phyloP scores from a whole-genome alignment of 2,329 filamentous ascomycete species.

The Coniosporium tulheliwenetii region DNA sequence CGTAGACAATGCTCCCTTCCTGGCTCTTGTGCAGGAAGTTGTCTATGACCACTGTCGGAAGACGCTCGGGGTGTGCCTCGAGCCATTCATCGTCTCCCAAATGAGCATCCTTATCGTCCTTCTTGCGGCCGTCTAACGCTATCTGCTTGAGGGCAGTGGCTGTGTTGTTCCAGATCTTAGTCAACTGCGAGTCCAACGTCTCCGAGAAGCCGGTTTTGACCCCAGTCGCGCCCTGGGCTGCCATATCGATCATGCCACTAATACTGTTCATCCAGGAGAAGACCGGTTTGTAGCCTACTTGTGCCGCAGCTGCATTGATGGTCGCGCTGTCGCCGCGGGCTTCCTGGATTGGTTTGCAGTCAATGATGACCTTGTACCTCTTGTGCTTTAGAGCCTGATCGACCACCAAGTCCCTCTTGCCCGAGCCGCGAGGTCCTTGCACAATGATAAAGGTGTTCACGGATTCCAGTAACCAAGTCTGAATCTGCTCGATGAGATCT shows the following conservation, averaged over 20 bases:
- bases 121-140: conserved; percentile 52
- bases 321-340: conserved; percentile 76
- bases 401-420: conserved; percentile 75
- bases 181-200: conserved; percentile 74
- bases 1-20: conserved; percentile 31
- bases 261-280: conserved; percentile 96
- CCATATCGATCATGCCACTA: conserved; percentile 81
- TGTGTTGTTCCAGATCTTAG: conserved; percentile 79
- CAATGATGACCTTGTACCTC: conserved; percentile 66
- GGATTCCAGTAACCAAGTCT: conserved; percentile 75
- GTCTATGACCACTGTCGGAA: conserved; percentile 77
- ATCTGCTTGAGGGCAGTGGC: conserved; percentile 64
- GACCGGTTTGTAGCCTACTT: conserved; percentile 82
- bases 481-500: conserved; percentile 65
- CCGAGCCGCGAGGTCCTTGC: conserved; percentile 80
- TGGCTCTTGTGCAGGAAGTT: conserved; percentile 71
- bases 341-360: conserved; percentile 88
- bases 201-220: conserved; percentile 92
- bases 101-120: conserved; percentile 55
- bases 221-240: conserved; percentile 83
- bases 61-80: conserved; percentile 70
- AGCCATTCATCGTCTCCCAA: conserved; percentile 75
- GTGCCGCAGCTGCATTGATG: conserved; percentile 62
- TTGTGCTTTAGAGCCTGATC: conserved; percentile 67
- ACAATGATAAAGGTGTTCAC: conserved; percentile 87